Conservation (phyloP, 441 rosid species). For the Codiaeum variegatum region DNA sequence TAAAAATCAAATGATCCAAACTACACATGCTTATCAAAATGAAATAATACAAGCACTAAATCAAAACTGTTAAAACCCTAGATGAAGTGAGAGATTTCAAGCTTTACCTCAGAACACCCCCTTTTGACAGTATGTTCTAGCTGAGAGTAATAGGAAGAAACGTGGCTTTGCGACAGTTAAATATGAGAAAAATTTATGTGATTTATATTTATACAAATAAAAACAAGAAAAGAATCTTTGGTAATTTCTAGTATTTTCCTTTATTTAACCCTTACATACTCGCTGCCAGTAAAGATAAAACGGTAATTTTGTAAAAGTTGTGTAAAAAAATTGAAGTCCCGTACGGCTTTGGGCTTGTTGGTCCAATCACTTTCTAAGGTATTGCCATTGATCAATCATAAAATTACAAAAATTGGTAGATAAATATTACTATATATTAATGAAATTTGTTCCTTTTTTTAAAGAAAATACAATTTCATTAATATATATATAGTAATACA, state of each 20-base stretch:
- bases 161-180: not conserved
- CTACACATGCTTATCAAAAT: not conserved
- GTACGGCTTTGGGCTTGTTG: no score
- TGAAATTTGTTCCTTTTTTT: no score
- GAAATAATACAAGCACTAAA: not conserved
- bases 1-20: not conserved
- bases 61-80: not conserved
- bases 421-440: no score
- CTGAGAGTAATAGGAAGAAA: not conserved
- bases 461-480: no score
- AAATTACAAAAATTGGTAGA: no score
- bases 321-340: no score
- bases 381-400: no score
- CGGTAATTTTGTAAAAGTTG: no score
- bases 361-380: no score
- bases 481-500: no score
- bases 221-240: not conserved
- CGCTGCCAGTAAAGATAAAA: not conserved
- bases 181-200: not conserved
- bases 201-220: not conserved
- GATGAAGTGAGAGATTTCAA: not conserved
- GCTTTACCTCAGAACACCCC: constrained; percentile 55
- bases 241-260: not conserved
- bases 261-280: not conserved
- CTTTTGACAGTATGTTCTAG: constrained; percentile 16